A percentile compares a stretch with the other conserved stretches of the same genome.
These are phyloP conservation scores for Vaccinium darrowii DNA, from an alignment of 148 eudicot genomes.

Conservation along the genomic window DNA sequence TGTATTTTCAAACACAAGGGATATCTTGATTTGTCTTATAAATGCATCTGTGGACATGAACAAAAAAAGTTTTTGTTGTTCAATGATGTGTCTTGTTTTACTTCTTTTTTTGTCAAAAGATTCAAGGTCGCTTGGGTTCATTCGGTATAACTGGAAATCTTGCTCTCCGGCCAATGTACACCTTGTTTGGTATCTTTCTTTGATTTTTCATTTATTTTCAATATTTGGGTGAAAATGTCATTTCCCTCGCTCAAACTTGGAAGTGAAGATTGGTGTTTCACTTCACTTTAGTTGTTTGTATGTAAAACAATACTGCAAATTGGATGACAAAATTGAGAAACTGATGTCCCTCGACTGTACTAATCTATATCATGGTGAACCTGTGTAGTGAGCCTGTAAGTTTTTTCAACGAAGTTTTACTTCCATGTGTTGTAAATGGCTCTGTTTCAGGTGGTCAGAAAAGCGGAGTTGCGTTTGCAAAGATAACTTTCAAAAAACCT, in stretches of 20 bases:
- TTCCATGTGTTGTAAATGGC: background rate
- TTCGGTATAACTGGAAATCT: conserved; percentile 98
- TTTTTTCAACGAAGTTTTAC: background rate
- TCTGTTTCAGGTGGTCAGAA: conserved; percentile 94
- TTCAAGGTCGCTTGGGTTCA: conserved; percentile 91
- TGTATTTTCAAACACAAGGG: background rate
- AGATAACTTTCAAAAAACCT: conserved; percentile 94
- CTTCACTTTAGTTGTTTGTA: background rate
- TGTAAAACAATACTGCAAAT: background rate
- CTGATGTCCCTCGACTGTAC: background rate
- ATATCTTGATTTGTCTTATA: background rate
- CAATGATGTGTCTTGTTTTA: background rate
- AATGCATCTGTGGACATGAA: background rate
- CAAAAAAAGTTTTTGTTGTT: background rate
- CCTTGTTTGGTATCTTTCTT: conserved; percentile 73
- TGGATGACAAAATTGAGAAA: background rate
- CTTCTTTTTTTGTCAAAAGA: conserved; percentile 36
- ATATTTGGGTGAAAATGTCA: background rate
- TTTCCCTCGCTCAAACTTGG: conserved; percentile 9
- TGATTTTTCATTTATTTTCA: background rate
- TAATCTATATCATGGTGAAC: background rate
- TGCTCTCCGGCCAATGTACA: conserved; percentile 99
- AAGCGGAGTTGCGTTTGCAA: conserved; percentile 99
- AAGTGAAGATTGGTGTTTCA: background rate
- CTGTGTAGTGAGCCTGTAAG: background rate